Percentiles rank a stretch among this genome's conserved stretches.
phyloP scores from a whole-genome alignment of 495 filamentous ascomycete species.

The Hypoxylon intermedium region DNA sequence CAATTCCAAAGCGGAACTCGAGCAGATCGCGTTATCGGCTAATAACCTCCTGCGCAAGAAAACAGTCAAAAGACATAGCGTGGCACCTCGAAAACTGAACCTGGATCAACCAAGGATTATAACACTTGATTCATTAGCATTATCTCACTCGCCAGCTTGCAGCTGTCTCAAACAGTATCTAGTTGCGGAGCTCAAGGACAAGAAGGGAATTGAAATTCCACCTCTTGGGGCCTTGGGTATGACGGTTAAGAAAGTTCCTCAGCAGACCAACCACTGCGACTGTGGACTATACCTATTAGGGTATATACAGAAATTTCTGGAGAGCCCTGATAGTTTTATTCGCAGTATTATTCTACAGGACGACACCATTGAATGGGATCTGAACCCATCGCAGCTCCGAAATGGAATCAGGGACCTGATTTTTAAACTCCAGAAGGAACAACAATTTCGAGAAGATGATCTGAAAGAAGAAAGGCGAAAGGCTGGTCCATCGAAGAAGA shows the following conservation, averaged over 20 bases:
- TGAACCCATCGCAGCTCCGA: slow-evolving; percentile 47
- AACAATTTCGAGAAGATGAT: slow-evolving; percentile 40
- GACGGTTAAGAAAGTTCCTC: slow-evolving; percentile 73
- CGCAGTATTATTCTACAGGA: slow-evolving; percentile 42
- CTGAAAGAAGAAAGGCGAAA: slow-evolving; percentile 33
- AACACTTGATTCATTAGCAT: slow-evolving; percentile 84
- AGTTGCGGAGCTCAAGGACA: slow-evolving; percentile 70
- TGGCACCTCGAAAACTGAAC: slow-evolving; percentile 45
- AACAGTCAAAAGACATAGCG: slow-evolving; percentile 29
- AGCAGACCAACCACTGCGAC: slow-evolving; percentile 84
- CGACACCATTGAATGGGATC: slow-evolving; percentile 43
- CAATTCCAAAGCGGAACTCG: slow-evolving; percentile 12
- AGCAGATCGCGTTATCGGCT: slow-evolving; percentile 10
- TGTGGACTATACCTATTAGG: slow-evolving; percentile 86
- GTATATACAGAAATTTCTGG: slow-evolving; percentile 81
- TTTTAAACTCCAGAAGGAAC: slow-evolving; percentile 42
- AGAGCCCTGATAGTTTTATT: slow-evolving; percentile 69
- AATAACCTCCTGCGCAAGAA: slow-evolving; percentile 25
- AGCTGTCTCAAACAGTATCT: slow-evolving; percentile 78
- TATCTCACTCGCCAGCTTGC: slow-evolving; percentile 65
- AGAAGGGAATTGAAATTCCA: slow-evolving; percentile 67
- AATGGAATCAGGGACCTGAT: slow-evolving; percentile 48
- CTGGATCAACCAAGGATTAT: slow-evolving; percentile 71
- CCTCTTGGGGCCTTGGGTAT: slow-evolving; percentile 63
- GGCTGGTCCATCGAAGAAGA: slow-evolving; percentile 1